A percentile compares a stretch with the other conserved stretches of the same genome.
Conservation (phyloP, 768 basidiomycete genomes). For the Tulasnella sp. region DNA sequence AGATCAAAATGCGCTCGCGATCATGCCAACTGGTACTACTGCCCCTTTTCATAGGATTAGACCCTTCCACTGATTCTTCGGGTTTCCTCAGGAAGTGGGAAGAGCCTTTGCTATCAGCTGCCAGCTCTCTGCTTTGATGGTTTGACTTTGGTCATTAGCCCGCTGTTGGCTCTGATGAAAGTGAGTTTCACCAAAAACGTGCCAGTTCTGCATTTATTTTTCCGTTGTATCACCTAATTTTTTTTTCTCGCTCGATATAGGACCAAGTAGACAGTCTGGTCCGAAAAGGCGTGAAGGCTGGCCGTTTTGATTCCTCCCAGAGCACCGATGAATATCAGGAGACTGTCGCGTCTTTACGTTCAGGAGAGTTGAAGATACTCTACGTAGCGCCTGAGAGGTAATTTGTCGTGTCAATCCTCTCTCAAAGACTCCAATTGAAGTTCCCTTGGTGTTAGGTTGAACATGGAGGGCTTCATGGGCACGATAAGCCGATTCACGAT, state of each 20-base stretch:
- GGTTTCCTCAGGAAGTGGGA: constrained; percentile 25
- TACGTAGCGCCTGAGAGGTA: constrained; percentile 39
- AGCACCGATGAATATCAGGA: constrained; percentile 24
- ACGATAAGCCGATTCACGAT: constrained; percentile 36
- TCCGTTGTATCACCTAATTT: constrained; percentile 24
- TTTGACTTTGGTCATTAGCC: constrained; percentile 31
- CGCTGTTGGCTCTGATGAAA: constrained; percentile 25
- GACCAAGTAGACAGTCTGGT: constrained; percentile 33
- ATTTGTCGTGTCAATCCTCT: neutral
- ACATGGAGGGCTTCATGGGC: constrained; percentile 36
- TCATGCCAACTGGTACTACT: constrained; percentile 33
- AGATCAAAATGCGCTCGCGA: constrained; percentile 33
- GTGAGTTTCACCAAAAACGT: neutral
- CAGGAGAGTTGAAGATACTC: constrained; percentile 35
- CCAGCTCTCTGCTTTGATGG: constrained; percentile 32
- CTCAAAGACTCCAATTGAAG: neutral
- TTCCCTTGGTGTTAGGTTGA: constrained; percentile 26
- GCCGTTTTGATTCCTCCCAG: constrained; percentile 33
- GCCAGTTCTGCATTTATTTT: neutral
- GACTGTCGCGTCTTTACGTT: constrained; percentile 30
- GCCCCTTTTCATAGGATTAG: neutral
- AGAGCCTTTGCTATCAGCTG: constrained; percentile 33
- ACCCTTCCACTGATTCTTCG: constrained; percentile 1
- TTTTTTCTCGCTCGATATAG: constrained; percentile 4
- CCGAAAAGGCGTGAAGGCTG: constrained; percentile 29